These are phyloP conservation scores for Backusella luteola DNA, from an alignment of 192 early-diverging fungal genomes.

Conservation along the genomic window DNA sequence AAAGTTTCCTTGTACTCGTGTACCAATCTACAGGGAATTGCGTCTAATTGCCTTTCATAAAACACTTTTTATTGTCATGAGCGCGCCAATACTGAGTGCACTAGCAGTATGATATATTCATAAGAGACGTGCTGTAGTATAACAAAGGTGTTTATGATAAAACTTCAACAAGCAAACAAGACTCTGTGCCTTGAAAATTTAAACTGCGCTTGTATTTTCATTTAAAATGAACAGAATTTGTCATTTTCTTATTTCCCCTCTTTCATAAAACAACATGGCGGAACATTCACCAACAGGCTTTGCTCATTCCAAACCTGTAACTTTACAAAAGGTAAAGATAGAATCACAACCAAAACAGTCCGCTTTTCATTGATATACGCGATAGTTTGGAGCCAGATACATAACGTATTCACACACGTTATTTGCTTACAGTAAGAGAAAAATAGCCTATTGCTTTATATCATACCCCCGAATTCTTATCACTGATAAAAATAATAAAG, in stretches of 20 bases:
- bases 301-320: neutral
- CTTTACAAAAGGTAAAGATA: neutral
- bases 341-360: neutral
- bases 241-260: neutral
- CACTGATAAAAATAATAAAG: conserved; percentile 25
- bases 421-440: conserved; percentile 22
- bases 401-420: conserved; percentile 23
- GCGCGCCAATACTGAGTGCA: too few relatives aligned
- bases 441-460: neutral
- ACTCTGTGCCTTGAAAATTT: neutral
- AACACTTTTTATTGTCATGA: neutral
- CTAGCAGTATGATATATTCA: neutral
- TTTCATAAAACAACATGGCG: neutral
- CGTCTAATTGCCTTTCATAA: neutral
- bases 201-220: conserved; percentile 1
- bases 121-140: neutral
- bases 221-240: neutral
- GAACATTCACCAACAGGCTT: neutral
- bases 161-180: neutral
- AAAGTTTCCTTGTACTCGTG: neutral
- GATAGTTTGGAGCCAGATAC: conserved; percentile 14
- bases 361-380: neutral
- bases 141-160: neutral
- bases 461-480: neutral
- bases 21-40: neutral